Base-by-base conservation (phyloP, 495 filamentous ascomycete species). In the Annulohypoxylon maeteangense region DNA sequence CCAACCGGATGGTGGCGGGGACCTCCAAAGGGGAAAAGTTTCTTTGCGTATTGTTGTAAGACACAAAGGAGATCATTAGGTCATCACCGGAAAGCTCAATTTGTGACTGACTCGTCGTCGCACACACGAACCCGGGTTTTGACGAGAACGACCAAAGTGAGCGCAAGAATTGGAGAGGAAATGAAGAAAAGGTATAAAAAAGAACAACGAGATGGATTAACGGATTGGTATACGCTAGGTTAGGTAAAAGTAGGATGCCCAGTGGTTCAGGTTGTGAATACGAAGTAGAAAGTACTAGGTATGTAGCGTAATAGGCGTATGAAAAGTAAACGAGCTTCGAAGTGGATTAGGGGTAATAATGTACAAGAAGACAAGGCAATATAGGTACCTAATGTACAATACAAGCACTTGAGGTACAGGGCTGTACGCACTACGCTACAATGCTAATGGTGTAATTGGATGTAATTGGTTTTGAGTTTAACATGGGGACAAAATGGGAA, bases 41-140 rank as follows among this genome's bases (percentile, higher is more conserved):
- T 56, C 40, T 45, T 72, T 62, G 51, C 25, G 32, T n/a, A 54
- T 61, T 69, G 34, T 66, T 48, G 50, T 42, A 58, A 36, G 38
- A 58, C 66, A 73, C 71, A 70, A 74, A 74, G 67, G 48, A 61
- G 67, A 12, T 27, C 16, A 29, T 70, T 56, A 74, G 63, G 67
- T 70, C 67, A 74, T 74, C 71, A 70, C 71, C 54, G 23, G 32
- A 36, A 45, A 56, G 25, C 36, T 67, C 67, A 54, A 67, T n/a
- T 18, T 69, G 55, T 50, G 18, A 54, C 54, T 56, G 20, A 44
- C 40, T 56, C 55, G 42, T 16, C 16, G 67, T 65, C 56, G 61
- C 62, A 69, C 14, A 65, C 45, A 65, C 58, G 27, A 50, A 51
- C 57, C 36, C 44, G 25, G 34, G 7, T 47, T 53, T 55, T 32